A percentile compares a stretch with the other conserved stretches of the same genome.
phyloP scores from a whole-genome alignment of 2,329 filamentous ascomycete species.

The Exserohilum rostratum region DNA sequence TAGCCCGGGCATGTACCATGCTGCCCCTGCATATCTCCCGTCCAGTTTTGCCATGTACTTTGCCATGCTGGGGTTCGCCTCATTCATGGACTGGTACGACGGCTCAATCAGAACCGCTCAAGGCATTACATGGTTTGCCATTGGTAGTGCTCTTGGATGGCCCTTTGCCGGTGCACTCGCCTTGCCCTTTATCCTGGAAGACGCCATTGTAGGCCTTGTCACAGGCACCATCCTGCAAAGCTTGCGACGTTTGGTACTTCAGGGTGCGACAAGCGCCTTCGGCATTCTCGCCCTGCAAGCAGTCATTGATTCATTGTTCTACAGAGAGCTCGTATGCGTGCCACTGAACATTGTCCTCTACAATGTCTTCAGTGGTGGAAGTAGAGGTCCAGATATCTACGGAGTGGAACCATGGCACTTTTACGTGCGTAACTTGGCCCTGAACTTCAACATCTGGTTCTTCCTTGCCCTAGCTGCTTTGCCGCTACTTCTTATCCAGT shows the following conservation, averaged over 20 bases:
- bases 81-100: conserved; percentile 88
- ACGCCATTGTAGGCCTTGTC: conserved; percentile 63
- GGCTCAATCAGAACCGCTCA: conserved; percentile 74
- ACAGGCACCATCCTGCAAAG: conserved; percentile 66
- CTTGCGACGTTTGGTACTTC: conserved; percentile 64
- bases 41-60: conserved; percentile 98
- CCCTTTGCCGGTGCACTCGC: conserved; percentile 87
- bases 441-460: conserved; percentile 98
- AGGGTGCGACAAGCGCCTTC: conserved; percentile 71
- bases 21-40: conserved; percentile 83
- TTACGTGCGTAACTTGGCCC: conserved; percentile 84
- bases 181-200: conserved; percentile 80
- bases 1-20: conserved; percentile 92
- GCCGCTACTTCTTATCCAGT: conserved; percentile 77
- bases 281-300: conserved; percentile 72
- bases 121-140: conserved; percentile 89
- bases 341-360: conserved; percentile 94
- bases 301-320: conserved; percentile 80
- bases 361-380: conserved; percentile 84
- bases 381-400: conserved; percentile 85
- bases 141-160: conserved; percentile 88
- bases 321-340: conserved; percentile 76
- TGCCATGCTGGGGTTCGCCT: conserved; percentile 80
- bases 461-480: conserved; percentile 75
- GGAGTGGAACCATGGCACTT: conserved; percentile 97